phyloP scores from a whole-genome alignment of 1,139 yeast species.

The Blastobotrys niveus region DNA sequence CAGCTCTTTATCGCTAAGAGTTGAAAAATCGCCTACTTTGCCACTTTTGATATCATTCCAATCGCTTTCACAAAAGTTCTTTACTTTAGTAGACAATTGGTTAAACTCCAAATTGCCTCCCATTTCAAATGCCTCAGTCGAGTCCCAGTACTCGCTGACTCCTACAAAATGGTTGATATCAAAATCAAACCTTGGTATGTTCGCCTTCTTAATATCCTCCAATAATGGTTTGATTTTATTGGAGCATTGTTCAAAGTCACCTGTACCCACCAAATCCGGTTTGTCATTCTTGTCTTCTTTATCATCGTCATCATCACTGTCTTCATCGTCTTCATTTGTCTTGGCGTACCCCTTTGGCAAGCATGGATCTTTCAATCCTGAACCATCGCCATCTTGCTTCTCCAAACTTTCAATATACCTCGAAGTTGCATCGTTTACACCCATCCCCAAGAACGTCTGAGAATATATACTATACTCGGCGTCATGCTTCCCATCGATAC shows the following conservation, averaged over 20 bases:
- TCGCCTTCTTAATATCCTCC: conserved; percentile 25
- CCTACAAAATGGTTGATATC: conserved; percentile 65
- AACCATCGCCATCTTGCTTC: conserved; percentile 18
- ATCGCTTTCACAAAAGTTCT: conserved; percentile 42
- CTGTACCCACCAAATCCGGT: conserved; percentile 49
- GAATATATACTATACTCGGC: conserved; percentile 48
- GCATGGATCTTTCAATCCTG: conserved; percentile 46
- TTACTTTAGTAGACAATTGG: conserved; percentile 42
- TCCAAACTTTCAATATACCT: conserved; percentile 39
- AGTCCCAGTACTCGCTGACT: conserved; percentile 79
- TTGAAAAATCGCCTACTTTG: conserved; percentile 24
- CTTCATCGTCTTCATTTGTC: conserved; percentile 16
- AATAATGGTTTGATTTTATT: conserved; percentile 49
- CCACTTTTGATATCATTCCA: conserved; percentile 35
- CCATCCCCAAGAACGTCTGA: conserved; percentile 67
- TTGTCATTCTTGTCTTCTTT: conserved; percentile 13
- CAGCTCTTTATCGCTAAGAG: conserved; percentile 41
- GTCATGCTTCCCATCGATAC: conserved; percentile 28
- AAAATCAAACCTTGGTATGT: conserved; percentile 58
- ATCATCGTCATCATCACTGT: conserved; percentile 34
- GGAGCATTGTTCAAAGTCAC: conserved; percentile 54
- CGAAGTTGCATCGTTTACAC: conserved; percentile 63
- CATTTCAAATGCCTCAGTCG: conserved; percentile 44
- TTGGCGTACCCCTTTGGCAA: conserved; percentile 35
- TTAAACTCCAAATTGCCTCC: conserved; percentile 38